Base-by-base conservation (phyloP, 2,329 filamentous ascomycete species). In the Thielaviopsis punctulata region DNA sequence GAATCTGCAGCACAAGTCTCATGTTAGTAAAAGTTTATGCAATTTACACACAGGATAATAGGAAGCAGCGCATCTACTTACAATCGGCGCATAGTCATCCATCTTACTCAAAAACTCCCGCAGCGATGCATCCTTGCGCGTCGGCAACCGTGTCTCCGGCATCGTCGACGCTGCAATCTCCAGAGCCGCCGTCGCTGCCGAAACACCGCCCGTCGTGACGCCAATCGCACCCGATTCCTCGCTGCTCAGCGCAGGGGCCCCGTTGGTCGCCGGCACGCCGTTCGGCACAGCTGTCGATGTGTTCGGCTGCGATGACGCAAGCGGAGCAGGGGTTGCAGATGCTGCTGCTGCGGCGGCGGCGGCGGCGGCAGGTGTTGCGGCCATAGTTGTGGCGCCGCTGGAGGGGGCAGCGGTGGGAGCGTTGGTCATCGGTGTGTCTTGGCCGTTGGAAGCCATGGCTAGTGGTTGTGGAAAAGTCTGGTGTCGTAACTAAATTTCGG, bases 1-100 rank as follows among this genome's bases (percentile, higher is more conserved):
- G 92, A 60, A 98, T 96, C 86, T 95, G 60, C 25, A 5, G 25
- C 25, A 27, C 25, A 27, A 10, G 25, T 5, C 25, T 10, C 10
- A n/a, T 5, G 25, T 21, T 39, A 33, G 15, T 2, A 18, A 7
- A 5, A 27, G 25, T 10, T 27, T 27, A 27, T 10, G 10, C 25
- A 10, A 6, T 10, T 5, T 27, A 10, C 25, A 27, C 25, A 5
- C 10, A 27, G 5, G 25, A 5, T 27, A 27, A 5, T 6, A 6
- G 25, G 25, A 10, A 5, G 25, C 25, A 10, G 25, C 25, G 25
- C 25, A 10, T 10, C 10, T 27, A 70, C 84, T 58, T 76, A 95
- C 89, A 62, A 98, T 95, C 10, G 92, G 92, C 56, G 92, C 88
- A 68, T 92, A 96, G 62, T 98, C 92, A 64, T 98, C 92, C 83